Evolutionary conservation across 176 grass and related monocot species (phyloP).

Genomic region (Carex scoparia): DNA sequence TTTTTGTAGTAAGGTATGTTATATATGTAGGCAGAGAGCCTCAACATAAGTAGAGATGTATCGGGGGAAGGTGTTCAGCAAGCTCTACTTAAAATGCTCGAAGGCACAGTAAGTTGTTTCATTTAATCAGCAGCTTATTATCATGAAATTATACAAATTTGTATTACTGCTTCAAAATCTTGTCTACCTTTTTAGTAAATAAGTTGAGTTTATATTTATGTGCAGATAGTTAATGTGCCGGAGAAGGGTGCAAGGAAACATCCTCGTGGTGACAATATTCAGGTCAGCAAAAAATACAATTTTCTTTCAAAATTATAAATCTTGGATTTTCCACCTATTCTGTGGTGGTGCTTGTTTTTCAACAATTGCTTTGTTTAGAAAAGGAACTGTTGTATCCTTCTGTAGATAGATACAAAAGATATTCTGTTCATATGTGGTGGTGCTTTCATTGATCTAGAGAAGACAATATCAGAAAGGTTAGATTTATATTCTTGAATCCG

Average conservation of each 20-base stretch:
- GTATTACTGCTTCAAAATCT: no score
- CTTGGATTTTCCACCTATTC: neutral
- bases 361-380: neutral
- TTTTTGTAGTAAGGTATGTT: slow-evolving; percentile 21
- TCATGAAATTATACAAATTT: neutral
- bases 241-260: slow-evolving; percentile 93
- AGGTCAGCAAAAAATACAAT: slow-evolving; percentile 40
- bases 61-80: slow-evolving; percentile 99
- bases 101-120: slow-evolving; percentile 83
- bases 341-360: slow-evolving; percentile 17
- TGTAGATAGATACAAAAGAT: slow-evolving; percentile 97
- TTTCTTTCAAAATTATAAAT: neutral
- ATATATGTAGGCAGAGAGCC: slow-evolving; percentile 82
- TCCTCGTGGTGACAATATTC: slow-evolving; percentile 96
- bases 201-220: slow-evolving; percentile 17
- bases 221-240: slow-evolving; percentile 89
- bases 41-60: slow-evolving; percentile 98
- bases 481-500: slow-evolving; percentile 2
- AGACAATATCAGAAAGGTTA: slow-evolving; percentile 95
- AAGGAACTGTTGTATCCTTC: slow-evolving; percentile 22
- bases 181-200: neutral
- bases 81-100: slow-evolving; percentile 96
- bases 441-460: slow-evolving; percentile 89
- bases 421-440: slow-evolving; percentile 98
- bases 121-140: neutral